Evolutionary conservation across 2,329 filamentous ascomycete genomes (phyloP).

Genomic region (Byssochlamys sp.): DNA sequence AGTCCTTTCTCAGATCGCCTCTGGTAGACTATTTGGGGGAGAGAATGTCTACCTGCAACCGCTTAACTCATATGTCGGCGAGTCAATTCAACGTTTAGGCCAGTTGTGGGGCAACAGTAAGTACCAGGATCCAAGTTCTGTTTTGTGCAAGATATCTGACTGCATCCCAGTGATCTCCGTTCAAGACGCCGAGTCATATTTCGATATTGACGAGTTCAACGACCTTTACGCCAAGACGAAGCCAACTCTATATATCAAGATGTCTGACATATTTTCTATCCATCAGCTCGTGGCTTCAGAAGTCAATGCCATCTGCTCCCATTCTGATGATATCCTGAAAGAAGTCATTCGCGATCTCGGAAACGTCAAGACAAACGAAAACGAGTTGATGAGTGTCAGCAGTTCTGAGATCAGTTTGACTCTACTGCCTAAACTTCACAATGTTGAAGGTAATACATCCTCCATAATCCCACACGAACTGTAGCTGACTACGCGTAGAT

Average conservation of each 20-base stretch:
- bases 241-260: constrained; percentile 97
- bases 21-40: constrained; percentile 80
- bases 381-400: constrained; percentile 76
- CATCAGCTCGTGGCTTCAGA: constrained; percentile 79
- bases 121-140: constrained; percentile 14
- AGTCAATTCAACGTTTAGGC: constrained; percentile 70
- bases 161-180: constrained; percentile 59
- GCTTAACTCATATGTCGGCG: constrained; percentile 78
- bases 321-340: constrained; percentile 74
- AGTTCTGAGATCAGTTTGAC: constrained; percentile 85
- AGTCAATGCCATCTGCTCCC: constrained; percentile 65
- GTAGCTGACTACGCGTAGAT: constrained; percentile 42
- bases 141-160: constrained; percentile 22
- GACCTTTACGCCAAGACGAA: constrained; percentile 94
- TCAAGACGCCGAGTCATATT: constrained; percentile 76
- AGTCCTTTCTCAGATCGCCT: constrained; percentile 77
- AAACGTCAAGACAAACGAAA: constrained; percentile 92
- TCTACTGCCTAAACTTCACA: constrained; percentile 77
- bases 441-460: constrained; percentile 54
- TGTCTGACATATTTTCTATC: constrained; percentile 92
- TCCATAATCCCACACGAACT: background rate
- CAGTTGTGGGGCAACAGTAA: constrained; percentile 60
- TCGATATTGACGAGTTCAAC: constrained; percentile 98
- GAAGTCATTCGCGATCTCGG: constrained; percentile 90
- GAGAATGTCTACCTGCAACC: constrained; percentile 95